phyloP scores from a whole-genome alignment of 495 filamentous ascomycete genomes.

The Amphirosellinia nigrospora region DNA sequence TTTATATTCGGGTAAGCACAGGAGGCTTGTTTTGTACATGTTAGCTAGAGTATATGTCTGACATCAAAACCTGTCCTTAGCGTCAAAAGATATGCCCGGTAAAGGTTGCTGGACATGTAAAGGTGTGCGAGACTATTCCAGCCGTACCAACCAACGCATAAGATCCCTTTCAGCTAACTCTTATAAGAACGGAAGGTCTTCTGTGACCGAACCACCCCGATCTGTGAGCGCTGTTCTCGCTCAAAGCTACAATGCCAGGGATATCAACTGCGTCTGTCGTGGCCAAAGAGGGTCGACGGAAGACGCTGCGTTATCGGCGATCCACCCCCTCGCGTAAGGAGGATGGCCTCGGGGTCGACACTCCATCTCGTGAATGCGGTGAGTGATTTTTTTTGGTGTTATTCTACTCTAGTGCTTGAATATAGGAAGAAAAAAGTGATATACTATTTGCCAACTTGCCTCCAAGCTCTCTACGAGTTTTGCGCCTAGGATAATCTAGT shows the following conservation, averaged over 20 bases:
- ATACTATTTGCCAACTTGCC: not conserved
- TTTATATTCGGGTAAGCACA: not conserved
- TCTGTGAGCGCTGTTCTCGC: not conserved
- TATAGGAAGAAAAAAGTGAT: not conserved
- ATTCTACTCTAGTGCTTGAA: not conserved
- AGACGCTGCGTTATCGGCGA: not conserved
- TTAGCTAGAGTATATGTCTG: not conserved
- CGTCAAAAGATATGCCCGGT: not conserved
- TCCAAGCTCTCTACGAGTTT: not conserved
- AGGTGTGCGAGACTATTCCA: not conserved
- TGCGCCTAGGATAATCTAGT: not conserved
- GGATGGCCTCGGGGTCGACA: not conserved
- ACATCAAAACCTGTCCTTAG: not conserved
- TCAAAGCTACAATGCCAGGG: not conserved
- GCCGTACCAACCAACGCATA: not conserved
- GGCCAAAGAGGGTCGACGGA: not conserved
- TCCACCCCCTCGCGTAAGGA: not conserved
- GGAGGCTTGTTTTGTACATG: not conserved
- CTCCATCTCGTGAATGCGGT: not conserved
- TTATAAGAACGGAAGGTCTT: not conserved
- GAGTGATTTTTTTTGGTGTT: not conserved
- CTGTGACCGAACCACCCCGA: not conserved
- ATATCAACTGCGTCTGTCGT: not conserved
- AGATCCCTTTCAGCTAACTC: not conserved
- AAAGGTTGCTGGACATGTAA: slow-evolving; percentile 1